Conservation (phyloP, 768 basidiomycete genomes). For the Pulveroboletus sp. region DNA sequence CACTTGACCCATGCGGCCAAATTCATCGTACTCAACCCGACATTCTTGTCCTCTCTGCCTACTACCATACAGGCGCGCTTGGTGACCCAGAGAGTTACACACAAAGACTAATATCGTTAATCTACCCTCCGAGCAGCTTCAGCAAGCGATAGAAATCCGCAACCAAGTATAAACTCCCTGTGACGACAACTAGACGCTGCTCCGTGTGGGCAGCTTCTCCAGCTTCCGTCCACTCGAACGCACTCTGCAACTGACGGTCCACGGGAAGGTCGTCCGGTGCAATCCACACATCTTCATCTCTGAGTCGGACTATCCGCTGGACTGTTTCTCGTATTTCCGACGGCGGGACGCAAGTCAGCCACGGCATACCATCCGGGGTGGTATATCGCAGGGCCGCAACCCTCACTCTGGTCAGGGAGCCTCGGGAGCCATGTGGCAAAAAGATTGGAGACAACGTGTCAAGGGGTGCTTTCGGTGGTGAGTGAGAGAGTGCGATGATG, state of each 20-base stretch:
- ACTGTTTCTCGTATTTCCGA: conserved; percentile 47
- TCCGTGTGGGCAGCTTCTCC: conserved; percentile 2
- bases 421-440: conserved; percentile 30
- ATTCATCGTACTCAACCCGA: neutral
- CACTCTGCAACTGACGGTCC: conserved; percentile 39
- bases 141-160: conserved; percentile 81
- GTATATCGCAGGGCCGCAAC: conserved; percentile 63
- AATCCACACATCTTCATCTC: conserved; percentile 43
- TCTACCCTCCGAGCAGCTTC: conserved; percentile 9
- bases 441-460: conserved; percentile 71
- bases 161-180: conserved; percentile 92
- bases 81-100: neutral
- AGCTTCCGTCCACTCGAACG: conserved; percentile 43
- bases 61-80: neutral
- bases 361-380: conserved; percentile 89
- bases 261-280: conserved; percentile 30
- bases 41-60: neutral
- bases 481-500: conserved; percentile 78
- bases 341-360: conserved; percentile 68
- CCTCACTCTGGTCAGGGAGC: conserved; percentile 31
- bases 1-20: neutral
- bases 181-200: conserved; percentile 59
- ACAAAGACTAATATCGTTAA: neutral
- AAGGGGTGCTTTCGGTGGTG: conserved; percentile 75
- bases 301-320: conserved; percentile 34